phyloP scores from a whole-genome alignment of 331 rosid genomes.

The Cydonia oblonga region DNA sequence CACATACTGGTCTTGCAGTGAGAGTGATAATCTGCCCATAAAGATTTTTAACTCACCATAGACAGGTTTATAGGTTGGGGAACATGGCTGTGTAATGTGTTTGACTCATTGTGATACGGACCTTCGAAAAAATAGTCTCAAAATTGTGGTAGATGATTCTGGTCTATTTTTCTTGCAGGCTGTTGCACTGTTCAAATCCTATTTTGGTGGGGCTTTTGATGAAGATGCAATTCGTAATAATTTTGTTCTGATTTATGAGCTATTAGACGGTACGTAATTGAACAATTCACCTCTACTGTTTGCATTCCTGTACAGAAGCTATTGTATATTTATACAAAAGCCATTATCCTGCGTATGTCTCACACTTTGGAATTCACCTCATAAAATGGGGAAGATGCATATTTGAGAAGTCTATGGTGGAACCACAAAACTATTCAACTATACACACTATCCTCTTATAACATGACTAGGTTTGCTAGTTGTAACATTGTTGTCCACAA shows the following conservation, averaged over 20 bases:
- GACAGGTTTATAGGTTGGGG: not conserved
- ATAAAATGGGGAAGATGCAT: not conserved
- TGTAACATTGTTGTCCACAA: not conserved
- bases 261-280: conserved; percentile 67
- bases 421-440: not conserved
- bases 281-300: not conserved
- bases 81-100: not conserved
- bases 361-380: not conserved
- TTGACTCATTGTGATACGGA: not conserved
- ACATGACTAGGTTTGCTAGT: not conserved
- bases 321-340: not conserved
- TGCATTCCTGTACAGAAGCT: not conserved
- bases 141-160: not conserved
- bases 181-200: conserved; percentile 86
- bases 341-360: not conserved
- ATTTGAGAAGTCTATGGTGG: too few relatives aligned
- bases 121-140: not conserved
- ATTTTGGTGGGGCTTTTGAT: conserved; percentile 97
- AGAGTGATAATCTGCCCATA: not conserved
- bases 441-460: not conserved
- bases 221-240: conserved; percentile 99
- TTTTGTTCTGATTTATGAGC: conserved; percentile 94
- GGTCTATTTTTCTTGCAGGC: conserved; percentile 46
- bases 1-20: not conserved
- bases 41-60: not conserved